Percentiles rank a stretch among this genome's conserved stretches.
phyloP scores from a whole-genome alignment of 2,329 filamentous ascomycete species.

The Cercospora citrullina region DNA sequence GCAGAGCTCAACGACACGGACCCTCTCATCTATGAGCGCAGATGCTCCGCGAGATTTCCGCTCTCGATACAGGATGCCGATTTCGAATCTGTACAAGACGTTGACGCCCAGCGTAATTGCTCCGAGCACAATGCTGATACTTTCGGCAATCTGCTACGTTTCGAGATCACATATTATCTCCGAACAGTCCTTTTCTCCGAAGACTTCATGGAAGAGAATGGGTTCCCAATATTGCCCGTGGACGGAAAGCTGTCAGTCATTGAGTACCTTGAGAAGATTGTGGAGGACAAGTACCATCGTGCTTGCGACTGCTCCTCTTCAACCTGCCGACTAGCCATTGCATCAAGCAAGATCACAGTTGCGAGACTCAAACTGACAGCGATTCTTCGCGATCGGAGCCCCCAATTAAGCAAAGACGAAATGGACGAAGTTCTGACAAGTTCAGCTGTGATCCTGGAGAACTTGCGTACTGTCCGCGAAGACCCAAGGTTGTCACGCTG shows the following conservation, averaged over 20 bases:
- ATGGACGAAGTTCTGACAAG: conserved; percentile 24
- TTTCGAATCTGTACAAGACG: conserved; percentile 18
- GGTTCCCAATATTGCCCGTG: conserved; percentile 20
- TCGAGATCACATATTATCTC: conserved; percentile 29
- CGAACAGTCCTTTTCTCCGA: conserved; percentile 28
- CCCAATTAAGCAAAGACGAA: conserved; percentile 9
- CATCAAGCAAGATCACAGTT: conserved; percentile 22
- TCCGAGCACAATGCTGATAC: conserved; percentile 21
- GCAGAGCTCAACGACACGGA: conserved; percentile 26
- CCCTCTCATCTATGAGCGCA: conserved; percentile 26
- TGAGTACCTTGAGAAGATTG: conserved; percentile 22
- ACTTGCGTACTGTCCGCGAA: conserved; percentile 16
- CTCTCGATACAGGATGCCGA: conserved; percentile 19
- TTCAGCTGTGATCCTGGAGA: conserved; percentile 16
- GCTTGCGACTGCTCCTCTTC: conserved; percentile 20
- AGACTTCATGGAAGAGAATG: conserved; percentile 26
- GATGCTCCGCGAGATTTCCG: conserved; percentile 24
- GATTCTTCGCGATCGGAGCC: conserved; percentile 10
- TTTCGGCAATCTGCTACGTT: conserved; percentile 23
- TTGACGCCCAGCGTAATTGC: conserved; percentile 13
- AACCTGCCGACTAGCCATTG: conserved; percentile 22
- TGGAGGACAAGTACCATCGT: conserved; percentile 27
- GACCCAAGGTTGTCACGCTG: conserved; percentile 20
- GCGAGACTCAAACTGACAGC: conserved; percentile 22
- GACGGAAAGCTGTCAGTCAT: conserved; percentile 29